These are phyloP conservation scores for Metschnikowia baotianmanensis DNA, from an alignment of 805 yeast species.

Conservation along the genomic window DNA sequence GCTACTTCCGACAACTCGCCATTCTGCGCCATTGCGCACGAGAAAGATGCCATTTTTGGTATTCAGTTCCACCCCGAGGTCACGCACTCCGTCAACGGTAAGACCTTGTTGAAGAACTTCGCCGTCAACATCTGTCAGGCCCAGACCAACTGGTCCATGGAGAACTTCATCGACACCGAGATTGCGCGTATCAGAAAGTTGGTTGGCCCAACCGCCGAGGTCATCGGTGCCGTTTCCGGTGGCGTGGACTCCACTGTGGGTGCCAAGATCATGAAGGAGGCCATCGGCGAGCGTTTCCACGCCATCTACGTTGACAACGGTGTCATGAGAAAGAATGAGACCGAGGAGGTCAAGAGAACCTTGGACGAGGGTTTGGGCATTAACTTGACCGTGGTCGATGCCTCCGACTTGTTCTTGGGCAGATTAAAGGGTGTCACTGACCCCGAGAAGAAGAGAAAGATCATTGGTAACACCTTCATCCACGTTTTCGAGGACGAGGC, in stretches of 20 bases:
- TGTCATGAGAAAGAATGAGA: constrained; percentile 93
- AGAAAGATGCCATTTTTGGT: constrained; percentile 75
- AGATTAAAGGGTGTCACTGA: constrained; percentile 92
- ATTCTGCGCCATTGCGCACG: constrained; percentile 86
- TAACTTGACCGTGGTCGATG: constrained; percentile 91
- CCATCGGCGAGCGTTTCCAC: constrained; percentile 98
- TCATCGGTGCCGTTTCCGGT: constrained; percentile 98
- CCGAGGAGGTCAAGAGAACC: constrained; percentile 82
- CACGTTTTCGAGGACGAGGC: constrained; percentile 97
- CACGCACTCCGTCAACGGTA: constrained; percentile 92
- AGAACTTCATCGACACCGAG: constrained; percentile 95
- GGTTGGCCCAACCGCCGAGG: constrained; percentile 98
- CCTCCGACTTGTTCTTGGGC: constrained; percentile 81
- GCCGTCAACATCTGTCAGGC: constrained; percentile 90
- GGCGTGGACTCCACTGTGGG: constrained; percentile 99
- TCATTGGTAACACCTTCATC: constrained; percentile 96
- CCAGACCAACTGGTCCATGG: constrained; percentile 93
- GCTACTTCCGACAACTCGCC: constrained; percentile 96
- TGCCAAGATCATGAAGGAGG: constrained; percentile 96
- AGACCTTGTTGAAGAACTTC: constrained; percentile 80
- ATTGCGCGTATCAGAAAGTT: constrained; percentile 84
- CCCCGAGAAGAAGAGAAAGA: constrained; percentile 98
- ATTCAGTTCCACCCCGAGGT: constrained; percentile 99
- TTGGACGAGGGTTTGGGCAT: constrained; percentile 92
- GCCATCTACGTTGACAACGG: constrained; percentile 98